Base-by-base conservation (phyloP, 2,329 filamentous ascomycete genomes). In the Aspergillus thermomutatus region DNA sequence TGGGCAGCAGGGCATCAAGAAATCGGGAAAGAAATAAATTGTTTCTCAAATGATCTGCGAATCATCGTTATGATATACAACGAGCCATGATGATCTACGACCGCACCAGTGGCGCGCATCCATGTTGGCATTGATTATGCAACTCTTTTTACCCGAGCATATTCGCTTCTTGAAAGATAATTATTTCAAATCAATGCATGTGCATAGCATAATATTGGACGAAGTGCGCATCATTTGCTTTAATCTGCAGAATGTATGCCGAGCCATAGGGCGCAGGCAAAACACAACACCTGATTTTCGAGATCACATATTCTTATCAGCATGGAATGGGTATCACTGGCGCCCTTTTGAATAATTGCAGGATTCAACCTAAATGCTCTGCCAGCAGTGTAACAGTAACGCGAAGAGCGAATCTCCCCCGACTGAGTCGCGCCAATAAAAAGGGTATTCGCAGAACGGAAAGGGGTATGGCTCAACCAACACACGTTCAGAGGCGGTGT, bases 21-120 rank as follows among this genome's bases (percentile, higher is more conserved):
- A 96, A 86, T 94, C 90, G 60, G 92, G 92, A 77, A 96, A 97
- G 89, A 96, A 97, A 87, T 96, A 83, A 79, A 68, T 31, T 34
- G 28, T 43, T 19, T 40, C 51, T 47, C 41, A 28, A 54, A 40
- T 54, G 8, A 25, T 50, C 61, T 45, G 34, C 50, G 50, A 45
- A 28, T 52, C 50, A 45, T 23, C 19, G 14, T 53, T 34, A 66
- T 58, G 63, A 64, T 55, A 62, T 62, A 55, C 59, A 56, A 67
- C 60, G 63, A 67, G 58, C 60, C 51, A 65, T 59, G 65, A 60
- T 37, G 65, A 60, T 37, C 54, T 49, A 67, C 55, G 56, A 62
- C 54, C 56, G 47, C 56, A 52, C 49, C 25, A 43, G 50, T 56
- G 53, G 50, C 55, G 61, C 52, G 56, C 49, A 63, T 51, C 49